These are phyloP conservation scores for Candida pseudocylindracea DNA, from an alignment of 1,139 yeast genomes.

Conservation along the genomic window DNA sequence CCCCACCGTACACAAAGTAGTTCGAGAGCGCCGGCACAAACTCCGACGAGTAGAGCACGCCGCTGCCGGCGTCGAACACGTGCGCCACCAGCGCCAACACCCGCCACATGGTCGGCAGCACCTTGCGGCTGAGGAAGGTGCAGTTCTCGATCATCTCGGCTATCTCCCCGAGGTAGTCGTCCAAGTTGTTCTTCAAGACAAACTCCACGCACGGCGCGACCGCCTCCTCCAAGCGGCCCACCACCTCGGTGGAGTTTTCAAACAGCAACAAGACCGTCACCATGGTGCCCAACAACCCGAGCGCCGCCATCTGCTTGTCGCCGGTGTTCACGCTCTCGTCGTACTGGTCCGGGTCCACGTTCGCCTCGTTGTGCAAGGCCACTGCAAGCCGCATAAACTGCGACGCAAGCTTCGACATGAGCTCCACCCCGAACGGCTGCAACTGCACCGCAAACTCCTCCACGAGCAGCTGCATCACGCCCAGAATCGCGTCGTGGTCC, in stretches of 20 bases:
- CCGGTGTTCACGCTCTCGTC: slow-evolving; percentile 26
- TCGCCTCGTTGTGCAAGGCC: slow-evolving; percentile 44
- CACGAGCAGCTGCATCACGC: slow-evolving; percentile 91
- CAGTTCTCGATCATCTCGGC: slow-evolving; percentile 77
- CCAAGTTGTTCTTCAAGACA: slow-evolving; percentile 40
- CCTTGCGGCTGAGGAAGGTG: slow-evolving; percentile 46
- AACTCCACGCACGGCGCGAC: slow-evolving; percentile 52
- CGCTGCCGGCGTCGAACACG: slow-evolving; percentile 31
- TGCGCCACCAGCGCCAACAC: slow-evolving; percentile 32
- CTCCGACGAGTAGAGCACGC: slow-evolving; percentile 51
- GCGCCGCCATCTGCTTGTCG: slow-evolving; percentile 74
- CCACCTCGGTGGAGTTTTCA: slow-evolving; percentile 55
- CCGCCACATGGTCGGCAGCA: slow-evolving; percentile 64
- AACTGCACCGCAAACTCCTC: slow-evolving; percentile 73
- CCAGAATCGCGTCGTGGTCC: slow-evolving; percentile 73
- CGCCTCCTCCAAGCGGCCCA: slow-evolving; percentile 46
- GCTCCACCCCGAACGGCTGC: slow-evolving; percentile 82
- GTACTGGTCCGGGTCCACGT: slow-evolving; percentile 18
- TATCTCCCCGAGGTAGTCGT: slow-evolving; percentile 65
- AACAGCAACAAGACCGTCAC: slow-evolving; percentile 72
- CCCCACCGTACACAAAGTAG: slow-evolving; percentile 51
- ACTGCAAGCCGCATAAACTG: slow-evolving; percentile 57
- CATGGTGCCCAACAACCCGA: slow-evolving; percentile 73
- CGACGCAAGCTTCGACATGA: slow-evolving; percentile 58
- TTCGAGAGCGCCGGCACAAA: slow-evolving; percentile 56